phyloP scores from a whole-genome alignment of 2,329 filamentous ascomycete genomes.

The Pyricularia grisea region DNA sequence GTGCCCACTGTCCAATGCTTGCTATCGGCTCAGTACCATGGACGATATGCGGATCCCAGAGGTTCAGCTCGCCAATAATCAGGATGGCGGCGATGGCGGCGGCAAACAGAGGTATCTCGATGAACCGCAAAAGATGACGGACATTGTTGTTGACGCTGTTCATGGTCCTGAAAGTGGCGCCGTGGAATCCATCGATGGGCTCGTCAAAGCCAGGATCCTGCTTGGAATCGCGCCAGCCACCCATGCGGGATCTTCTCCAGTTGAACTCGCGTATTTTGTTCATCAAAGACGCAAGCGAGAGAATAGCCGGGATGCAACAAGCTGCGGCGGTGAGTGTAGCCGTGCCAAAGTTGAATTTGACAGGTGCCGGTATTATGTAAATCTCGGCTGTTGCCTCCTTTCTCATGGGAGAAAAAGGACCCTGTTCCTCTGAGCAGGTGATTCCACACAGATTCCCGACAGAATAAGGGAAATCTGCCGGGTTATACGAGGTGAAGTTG shows the following conservation, averaged over 20 bases:
- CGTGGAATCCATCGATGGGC: slow-evolving; percentile 42
- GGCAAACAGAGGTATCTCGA: slow-evolving; percentile 50
- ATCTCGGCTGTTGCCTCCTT: slow-evolving; percentile 47
- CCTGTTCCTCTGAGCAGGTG: slow-evolving; percentile 30
- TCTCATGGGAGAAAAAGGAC: slow-evolving; percentile 47
- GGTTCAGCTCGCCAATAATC: slow-evolving; percentile 53
- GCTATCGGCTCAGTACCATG: slow-evolving; percentile 54
- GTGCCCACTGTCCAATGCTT: slow-evolving; percentile 52
- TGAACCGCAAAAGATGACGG: slow-evolving; percentile 39
- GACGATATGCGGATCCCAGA: slow-evolving; percentile 44
- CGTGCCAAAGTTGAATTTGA: slow-evolving; percentile 45
- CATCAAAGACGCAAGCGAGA: slow-evolving; percentile 53
- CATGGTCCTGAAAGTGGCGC: slow-evolving; percentile 41
- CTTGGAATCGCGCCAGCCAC: slow-evolving; percentile 28
- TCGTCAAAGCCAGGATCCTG: slow-evolving; percentile 24
- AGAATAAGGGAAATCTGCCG: slow-evolving; percentile 33
- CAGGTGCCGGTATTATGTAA: slow-evolving; percentile 51
- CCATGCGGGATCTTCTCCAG: slow-evolving; percentile 25
- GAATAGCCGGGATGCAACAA: slow-evolving; percentile 54
- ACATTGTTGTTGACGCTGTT: slow-evolving; percentile 46
- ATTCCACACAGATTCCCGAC: slow-evolving; percentile 31
- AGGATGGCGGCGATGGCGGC: slow-evolving; percentile 50
- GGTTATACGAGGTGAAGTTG: slow-evolving; percentile 22
- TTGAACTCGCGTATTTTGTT: slow-evolving; percentile 55
- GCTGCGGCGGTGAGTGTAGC: slow-evolving; percentile 52